Base-by-base conservation (phyloP, 331 rosid species). In the Quercus lobata region DNA sequence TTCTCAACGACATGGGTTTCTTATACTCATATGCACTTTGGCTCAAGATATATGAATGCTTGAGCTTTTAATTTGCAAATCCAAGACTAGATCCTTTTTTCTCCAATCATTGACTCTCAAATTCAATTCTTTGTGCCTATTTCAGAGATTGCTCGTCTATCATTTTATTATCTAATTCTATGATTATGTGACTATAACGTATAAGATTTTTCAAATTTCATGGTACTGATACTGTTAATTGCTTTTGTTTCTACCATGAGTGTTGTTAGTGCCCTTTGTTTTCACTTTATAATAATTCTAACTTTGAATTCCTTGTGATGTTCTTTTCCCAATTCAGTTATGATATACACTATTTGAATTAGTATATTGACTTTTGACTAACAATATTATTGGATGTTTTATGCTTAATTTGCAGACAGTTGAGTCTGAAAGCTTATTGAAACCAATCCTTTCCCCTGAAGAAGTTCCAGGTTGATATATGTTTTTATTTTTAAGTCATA, bases 381-480 rank as follows among this genome's bases (percentile, higher is more conserved):
- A 73, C 65, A 68, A 78, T 30, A 52, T 68, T 53, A 37, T 61
- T 35, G 57, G 14, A 4, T 69, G 58, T 66, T 61, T 78, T 30
- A 22, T 71, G 27, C 80, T 12, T 84, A 65, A 73, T 83, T 70
- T 85, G 85, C 93, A 93, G 99, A 57, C 87, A 57, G 97, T 95
- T 88, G 96, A 90, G 78, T 85, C 96, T 54, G 99, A 93, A 76
- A 91, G 92, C 71, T 87, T 95, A 76, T 87, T 91, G 65, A 93
- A 83, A 57, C 91, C 96, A 44, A 86, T 95, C 65, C 85, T 93
- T 82, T 88, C 91, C 32, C 93, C 87, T 58, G 97, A 95, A 78
- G 96, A 93, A 86, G 71, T 88, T 80, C 85, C 96, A 85, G 99
- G 99, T 95, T 65, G 57, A 25, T 76, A 71, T 73, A 18, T 69